Evolutionary conservation across 2,329 filamentous ascomycete species (phyloP).

Genomic region (Huntiella decipiens): DNA sequence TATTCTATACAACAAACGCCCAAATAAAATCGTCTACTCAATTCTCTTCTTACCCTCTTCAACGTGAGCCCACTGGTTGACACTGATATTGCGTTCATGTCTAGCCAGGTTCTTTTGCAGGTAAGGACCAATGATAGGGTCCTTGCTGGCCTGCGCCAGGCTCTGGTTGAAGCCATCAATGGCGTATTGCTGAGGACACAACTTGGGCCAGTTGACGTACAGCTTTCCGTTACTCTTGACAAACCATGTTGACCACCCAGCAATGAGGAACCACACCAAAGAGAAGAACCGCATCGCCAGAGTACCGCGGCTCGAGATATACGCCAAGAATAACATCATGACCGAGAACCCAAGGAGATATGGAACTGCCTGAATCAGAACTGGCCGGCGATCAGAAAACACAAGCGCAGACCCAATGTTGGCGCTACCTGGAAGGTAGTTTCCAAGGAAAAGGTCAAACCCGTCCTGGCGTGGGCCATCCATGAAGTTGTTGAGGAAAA

Average conservation of each 20-base stretch:
- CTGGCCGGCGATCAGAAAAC: constrained; percentile 68
- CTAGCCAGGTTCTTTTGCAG: constrained; percentile 29
- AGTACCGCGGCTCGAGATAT: constrained; percentile 56
- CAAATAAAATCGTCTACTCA: constrained; percentile 33
- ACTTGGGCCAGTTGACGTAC: constrained; percentile 94
- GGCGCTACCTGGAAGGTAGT: constrained; percentile 56
- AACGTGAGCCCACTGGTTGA: constrained; percentile 60
- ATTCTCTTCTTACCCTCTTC: constrained; percentile 99
- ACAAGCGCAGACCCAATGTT: constrained; percentile 53
- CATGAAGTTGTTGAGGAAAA: constrained; percentile 82
- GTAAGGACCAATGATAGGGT: constrained; percentile 60
- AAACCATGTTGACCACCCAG: constrained; percentile 55
- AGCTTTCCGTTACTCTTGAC: constrained; percentile 73
- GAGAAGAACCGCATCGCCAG: constrained; percentile 70
- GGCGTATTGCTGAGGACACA: constrained; percentile 75
- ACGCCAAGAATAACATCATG: constrained; percentile 61
- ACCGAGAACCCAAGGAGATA: constrained; percentile 74
- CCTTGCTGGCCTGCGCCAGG: constrained; percentile 62
- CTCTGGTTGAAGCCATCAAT: constrained; percentile 79
- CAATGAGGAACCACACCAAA: constrained; percentile 54
- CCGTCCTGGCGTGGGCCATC: constrained; percentile 90
- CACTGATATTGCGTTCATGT: constrained; percentile 71
- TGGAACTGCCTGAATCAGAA: constrained; percentile 82
- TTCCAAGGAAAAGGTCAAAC: constrained; percentile 83
- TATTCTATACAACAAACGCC: no score